phyloP scores from a whole-genome alignment of 139 green algal species.

The Pleodorina starrii region DNA sequence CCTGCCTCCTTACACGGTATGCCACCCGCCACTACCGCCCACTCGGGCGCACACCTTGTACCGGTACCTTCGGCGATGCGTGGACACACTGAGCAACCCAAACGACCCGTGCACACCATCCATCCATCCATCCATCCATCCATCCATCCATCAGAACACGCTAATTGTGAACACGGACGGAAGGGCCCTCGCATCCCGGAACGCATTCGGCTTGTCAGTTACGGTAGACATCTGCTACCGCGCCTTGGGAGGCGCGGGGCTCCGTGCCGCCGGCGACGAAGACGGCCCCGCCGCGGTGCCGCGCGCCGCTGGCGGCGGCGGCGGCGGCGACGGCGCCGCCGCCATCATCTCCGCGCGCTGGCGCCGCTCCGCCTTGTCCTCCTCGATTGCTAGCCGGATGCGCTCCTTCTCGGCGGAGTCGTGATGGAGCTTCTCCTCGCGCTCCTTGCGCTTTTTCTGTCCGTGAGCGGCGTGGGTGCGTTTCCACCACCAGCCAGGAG shows the following conservation, averaged over 20 bases:
- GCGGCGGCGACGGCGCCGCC: background rate
- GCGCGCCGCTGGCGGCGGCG: background rate
- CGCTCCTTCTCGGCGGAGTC: slow-evolving; percentile 56
- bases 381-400: slow-evolving; percentile 59
- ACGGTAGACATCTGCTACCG: background rate
- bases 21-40: no score
- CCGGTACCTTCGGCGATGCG: no score
- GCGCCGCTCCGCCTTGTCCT: slow-evolving; percentile 54
- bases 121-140: no score
- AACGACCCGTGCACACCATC: no score
- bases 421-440: slow-evolving; percentile 48
- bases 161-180: no score
- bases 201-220: no score
- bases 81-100: no score
- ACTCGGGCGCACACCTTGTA: no score
- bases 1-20: no score
- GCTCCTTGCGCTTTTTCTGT: slow-evolving; percentile 56
- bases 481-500: no score
- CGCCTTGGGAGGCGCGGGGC: background rate
- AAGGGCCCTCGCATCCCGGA: no score
- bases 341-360: slow-evolving; percentile 40
- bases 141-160: no score
- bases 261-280: background rate
- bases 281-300: background rate
- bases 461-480: background rate